Evolutionary conservation across 23 red algal species (phyloP), one percentile per base, ranked within the genome.

Genomic region (Gracilaria domingensis): DNA sequence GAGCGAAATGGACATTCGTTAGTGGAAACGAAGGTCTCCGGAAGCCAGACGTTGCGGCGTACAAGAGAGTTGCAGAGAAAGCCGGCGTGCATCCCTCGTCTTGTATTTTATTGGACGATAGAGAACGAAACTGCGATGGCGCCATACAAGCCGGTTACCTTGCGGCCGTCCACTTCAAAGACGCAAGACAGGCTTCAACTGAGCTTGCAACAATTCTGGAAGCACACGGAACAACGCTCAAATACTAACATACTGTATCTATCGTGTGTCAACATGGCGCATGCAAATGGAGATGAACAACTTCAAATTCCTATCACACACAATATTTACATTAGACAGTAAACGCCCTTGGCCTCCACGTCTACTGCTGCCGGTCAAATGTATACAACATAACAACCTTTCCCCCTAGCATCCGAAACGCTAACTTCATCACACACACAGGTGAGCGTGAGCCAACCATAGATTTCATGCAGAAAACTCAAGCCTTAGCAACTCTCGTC

Each of bases 71-170:
- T 6, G 81, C 91, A 26, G 54, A 35, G 36, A 84, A 78, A 42
- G 90, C 88, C 12, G 58, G 70, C 17, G 93, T 88, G 4, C 56
- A 84, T 21, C 83, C 71, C 33, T 82, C 74, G 17, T 36, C 36
- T 42, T 95, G 93, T 75, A 62, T 98, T 38, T 86, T 98, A 51
- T 56, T 98, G 24, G 96, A 98, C 55, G 96, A 98, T 59, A 86
- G 93, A n/a, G 21, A 90, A 79, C 24, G 53, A 34, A 98, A 98
- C 25, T 87, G 86, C 33, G 76, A 91, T 26, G 96, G 83, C 38
- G 96, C 96, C 17, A 17, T 89, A 6, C 42, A 65, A 34, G 90
- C 90, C 24, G 95, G 95, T 36, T 97, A 69, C 33, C 78, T 92
- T 24, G 80, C 77, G 0, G 89, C 89, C 12, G 70, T 92, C 80